These are phyloP conservation scores for Simplicillium aogashimaense DNA, from an alignment of 2,329 filamentous ascomycete genomes.

Conservation along the genomic window DNA sequence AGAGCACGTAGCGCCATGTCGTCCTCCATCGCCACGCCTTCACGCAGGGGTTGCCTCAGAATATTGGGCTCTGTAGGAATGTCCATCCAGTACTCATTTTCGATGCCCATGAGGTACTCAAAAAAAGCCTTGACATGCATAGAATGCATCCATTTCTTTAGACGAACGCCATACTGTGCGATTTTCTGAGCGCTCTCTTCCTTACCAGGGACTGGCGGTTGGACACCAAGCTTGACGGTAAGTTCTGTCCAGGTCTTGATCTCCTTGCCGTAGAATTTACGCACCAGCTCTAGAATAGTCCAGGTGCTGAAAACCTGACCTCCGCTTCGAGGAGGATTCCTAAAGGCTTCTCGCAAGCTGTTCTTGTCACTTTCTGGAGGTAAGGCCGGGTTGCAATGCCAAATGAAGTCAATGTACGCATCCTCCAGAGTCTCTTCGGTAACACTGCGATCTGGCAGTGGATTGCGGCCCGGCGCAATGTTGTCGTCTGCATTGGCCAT, in stretches of 20 bases:
- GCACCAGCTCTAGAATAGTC: slow-evolving; percentile 67
- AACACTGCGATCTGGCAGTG: slow-evolving; percentile 58
- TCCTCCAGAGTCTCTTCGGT: slow-evolving; percentile 65
- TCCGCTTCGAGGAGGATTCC: slow-evolving; percentile 73
- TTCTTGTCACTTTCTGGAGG: slow-evolving; percentile 54
- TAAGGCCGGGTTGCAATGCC: slow-evolving; percentile 84
- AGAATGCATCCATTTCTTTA: slow-evolving; percentile 97
- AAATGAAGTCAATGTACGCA: slow-evolving; percentile 74
- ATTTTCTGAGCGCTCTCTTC: slow-evolving; percentile 88
- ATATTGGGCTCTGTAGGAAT: slow-evolving; percentile 58
- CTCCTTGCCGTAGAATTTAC: slow-evolving; percentile 68
- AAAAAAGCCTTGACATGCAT: slow-evolving; percentile 96
- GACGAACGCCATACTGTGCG: slow-evolving; percentile 83
- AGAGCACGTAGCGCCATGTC: slow-evolving; percentile 80
- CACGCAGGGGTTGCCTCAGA: slow-evolving; percentile 55
- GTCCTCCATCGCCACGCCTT: slow-evolving; percentile 77
- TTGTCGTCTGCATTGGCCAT: background rate
- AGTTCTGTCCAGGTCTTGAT: slow-evolving; percentile 91
- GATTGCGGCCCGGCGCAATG: slow-evolving; percentile 8
- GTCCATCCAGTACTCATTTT: slow-evolving; percentile 70
- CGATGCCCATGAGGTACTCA: slow-evolving; percentile 72
- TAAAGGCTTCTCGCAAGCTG: slow-evolving; percentile 66
- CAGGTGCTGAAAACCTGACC: slow-evolving; percentile 78
- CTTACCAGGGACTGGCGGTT: slow-evolving; percentile 70
- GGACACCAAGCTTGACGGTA: slow-evolving; percentile 78